Evolutionary conservation across 352 stramenopile genomes (phyloP), one percentile per base, ranked within the genome.

Genomic region (Phytopythium litorale): DNA sequence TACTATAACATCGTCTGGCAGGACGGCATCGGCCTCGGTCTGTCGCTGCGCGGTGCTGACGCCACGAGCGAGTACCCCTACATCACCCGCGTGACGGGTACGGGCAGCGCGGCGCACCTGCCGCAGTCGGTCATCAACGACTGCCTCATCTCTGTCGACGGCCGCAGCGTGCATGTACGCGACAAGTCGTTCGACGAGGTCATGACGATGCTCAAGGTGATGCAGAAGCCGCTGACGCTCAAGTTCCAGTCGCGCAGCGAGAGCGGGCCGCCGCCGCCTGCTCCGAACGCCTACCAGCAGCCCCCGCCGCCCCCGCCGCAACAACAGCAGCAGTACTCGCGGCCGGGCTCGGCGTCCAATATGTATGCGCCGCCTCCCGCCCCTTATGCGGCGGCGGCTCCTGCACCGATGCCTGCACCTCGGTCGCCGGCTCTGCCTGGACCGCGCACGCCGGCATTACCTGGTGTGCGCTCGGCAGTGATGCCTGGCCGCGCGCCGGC

Each of bases 171-270:
- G 30, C 86, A 95, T 52, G 65, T 78, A 59, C 84, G 81, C 15
- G 81, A 93, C 71, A 92, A 88, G 71, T 79, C 82, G 7, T 96
- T 96, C 56, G 86, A 96, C 51, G 87, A 94, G 68, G 84, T 94
- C 28, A 96, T 96, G 87, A 75, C 73, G 32, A 81, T 93, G 72
- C 80, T 96, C 53, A 94, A 94, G 69, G 78, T 83, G 32, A 91
- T 96, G 81, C 84, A 88, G 42, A 96, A 96, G 66, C 87, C 87
- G 8, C 64, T 96, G 53, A 91, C 83, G 40, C 60, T 96, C 33
- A 92, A 90, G 67, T 96, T 96, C 64, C 82, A 95, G 60, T 71
- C 79, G 19, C 76, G 81, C 49, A 72, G 74, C 45, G 67, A 68
- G 28, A 48, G 57, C 56, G 65, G 62, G 12, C 35, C 57, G 2